Base-by-base conservation (phyloP, 768 basidiomycete species). In the Candolleomyces efflorescens region DNA sequence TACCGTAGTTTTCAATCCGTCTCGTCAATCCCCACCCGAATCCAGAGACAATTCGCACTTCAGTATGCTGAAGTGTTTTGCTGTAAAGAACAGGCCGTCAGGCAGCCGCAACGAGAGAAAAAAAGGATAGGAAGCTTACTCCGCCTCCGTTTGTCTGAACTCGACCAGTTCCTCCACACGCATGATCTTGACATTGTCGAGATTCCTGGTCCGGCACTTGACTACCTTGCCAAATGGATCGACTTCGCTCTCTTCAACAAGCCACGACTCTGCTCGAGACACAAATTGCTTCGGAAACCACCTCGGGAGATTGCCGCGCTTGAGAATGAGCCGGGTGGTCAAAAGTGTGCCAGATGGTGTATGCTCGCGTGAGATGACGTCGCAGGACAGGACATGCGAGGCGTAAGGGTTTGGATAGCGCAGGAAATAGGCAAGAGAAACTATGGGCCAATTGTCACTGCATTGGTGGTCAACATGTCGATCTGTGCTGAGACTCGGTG, bases 341-440 rank as follows among this genome's bases (percentile, higher is more conserved):
- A 86, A 71, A 18, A 98, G 80, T 15, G 88, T 82, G 41, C 94
- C 94, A 2, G 80, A 73, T 12, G 86, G 78, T 1, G 90, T 86
- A 62, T 90, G 77, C 18, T 74, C 78, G 63, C 95, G 90, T 54
- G 91, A 90, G 62, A 98, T 85, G 66, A 98, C 94, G 76, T 98
- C 95, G 79, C 93, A 95, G 3, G 94, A 94, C 63, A 95, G 74
- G 70, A 98, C 89, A 75, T 98, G 95, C 38, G 90, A 79, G 5
- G 95, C 92, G 67, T 92, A 93, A 50, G 95, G 94, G 69, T 97
- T 98, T 3, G 95, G 95, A 73, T 97, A 98, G 61, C 95, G 89
- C 59, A 97, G 78, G 69, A 95, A 95, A 78, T 90, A 97, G 12
- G 95, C 95, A 62, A 96, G 80, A 18, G 95, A 86, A 59, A 96